Base-by-base conservation (phyloP, 257 asterid genomes). In the Solanum etuberosum region DNA sequence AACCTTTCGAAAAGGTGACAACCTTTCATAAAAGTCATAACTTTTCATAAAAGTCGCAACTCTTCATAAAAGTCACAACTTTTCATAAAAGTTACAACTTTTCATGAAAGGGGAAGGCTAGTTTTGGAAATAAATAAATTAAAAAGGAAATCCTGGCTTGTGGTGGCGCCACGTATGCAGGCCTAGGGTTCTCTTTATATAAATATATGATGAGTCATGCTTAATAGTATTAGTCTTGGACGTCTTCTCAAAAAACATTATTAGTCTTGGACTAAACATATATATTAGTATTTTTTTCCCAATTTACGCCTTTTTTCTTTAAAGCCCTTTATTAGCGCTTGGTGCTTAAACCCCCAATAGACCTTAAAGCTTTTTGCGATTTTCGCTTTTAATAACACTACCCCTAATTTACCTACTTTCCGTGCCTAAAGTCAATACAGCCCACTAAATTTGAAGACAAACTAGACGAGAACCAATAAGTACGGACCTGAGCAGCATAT, bases 401-500 rank as follows among this genome's bases (percentile, higher is more conserved):
- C 40, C 7, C 83, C 67, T 29, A 29, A 48, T 43, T 59, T 46
- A 80, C 65, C 84, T 29, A 27, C 67, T 80, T 80, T 10, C 38
- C 25, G 20, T 46, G 18, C 40, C 84, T 42, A 9, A 80, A 46
- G 37, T 42, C 25, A 25, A 77, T 46, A 42, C 15, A 46, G 18
- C 27, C 40, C 67, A 80, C 85, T 18, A 80, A 46, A 46, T 80
- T 13, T 80, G 40, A 80, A 80, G 18, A 80, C 67, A 46, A 80
- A 80, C 38, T 27, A 29, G 29, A 29, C 85, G 16, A 37, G 72
- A 59, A 35, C 57, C 10, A 21, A 20, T 87, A 43, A 46, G 16
- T 86, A 88, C 98, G 91, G 83, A 96, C 99, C 98, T 95, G 99
- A 87, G 99, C 99, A 84, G 99, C 99, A 89, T 95, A 96, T 87